phyloP scores from a whole-genome alignment of 164 flowering plant species.

The Chloranthus sessilifolius region DNA sequence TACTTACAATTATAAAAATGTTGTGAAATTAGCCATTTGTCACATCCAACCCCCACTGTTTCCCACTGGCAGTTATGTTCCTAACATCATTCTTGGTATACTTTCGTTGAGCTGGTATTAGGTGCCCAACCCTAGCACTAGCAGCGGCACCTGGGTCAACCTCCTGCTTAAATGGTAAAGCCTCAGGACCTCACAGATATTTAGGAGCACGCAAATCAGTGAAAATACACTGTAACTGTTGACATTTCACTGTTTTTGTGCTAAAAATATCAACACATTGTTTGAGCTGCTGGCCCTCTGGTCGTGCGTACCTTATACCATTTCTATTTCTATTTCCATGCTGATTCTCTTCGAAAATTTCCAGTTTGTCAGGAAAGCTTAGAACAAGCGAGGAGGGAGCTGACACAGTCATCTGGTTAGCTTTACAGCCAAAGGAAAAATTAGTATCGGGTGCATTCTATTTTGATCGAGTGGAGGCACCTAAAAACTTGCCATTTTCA shows the following conservation, averaged over 20 bases:
- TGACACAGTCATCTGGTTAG: constrained; percentile 83
- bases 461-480: constrained; percentile 82
- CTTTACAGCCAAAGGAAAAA: constrained; percentile 78
- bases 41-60: too few relatives aligned
- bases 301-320: not conserved
- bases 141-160: too few relatives aligned
- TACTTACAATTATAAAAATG: too few relatives aligned
- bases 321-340: not conserved
- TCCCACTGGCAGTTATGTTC: too few relatives aligned
- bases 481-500: constrained; percentile 66
- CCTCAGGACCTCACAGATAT: too few relatives aligned
- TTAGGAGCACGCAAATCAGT: too few relatives aligned
- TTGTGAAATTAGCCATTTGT: too few relatives aligned
- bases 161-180: too few relatives aligned
- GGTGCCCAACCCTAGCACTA: too few relatives aligned
- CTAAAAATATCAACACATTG: not conserved
- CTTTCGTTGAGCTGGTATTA: too few relatives aligned
- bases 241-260: not conserved
- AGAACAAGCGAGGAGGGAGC: constrained; percentile 86
- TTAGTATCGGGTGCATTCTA: constrained; percentile 71
- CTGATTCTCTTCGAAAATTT: constrained; percentile 1
- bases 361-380: constrained; percentile 69
- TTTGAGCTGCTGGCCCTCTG: not conserved
- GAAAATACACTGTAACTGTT: too few relatives aligned
- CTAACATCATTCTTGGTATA: too few relatives aligned